phyloP scores from a whole-genome alignment of 768 basidiomycete genomes.

The Mrakia frigida region DNA sequence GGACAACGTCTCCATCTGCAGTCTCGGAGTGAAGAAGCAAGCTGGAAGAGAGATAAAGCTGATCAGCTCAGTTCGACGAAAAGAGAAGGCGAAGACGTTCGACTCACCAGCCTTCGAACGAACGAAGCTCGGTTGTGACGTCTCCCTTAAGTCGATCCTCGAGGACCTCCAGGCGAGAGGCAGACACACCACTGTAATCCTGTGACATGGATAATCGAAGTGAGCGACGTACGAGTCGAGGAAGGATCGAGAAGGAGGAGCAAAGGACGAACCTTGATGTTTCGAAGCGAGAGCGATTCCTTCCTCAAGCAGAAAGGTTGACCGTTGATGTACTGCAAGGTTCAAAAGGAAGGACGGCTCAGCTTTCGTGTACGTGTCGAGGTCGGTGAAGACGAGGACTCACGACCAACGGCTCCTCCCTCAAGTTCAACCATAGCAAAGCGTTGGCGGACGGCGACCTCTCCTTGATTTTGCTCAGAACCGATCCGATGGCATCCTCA shows the following conservation, averaged over 20 bases:
- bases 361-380: too few species aligned
- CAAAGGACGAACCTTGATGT: constrained; percentile 68
- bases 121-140: constrained; percentile 70
- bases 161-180: constrained; percentile 76
- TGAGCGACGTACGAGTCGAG: background rate
- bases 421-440: constrained; percentile 85
- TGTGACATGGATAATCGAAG: background rate
- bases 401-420: constrained; percentile 54
- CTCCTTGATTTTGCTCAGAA: constrained; percentile 59
- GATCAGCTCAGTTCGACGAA: background rate
- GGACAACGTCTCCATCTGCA: constrained; percentile 76
- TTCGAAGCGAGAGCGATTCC: constrained; percentile 78
- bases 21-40: constrained; percentile 86
- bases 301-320: constrained; percentile 79
- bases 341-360: too few species aligned
- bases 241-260: background rate
- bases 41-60: constrained; percentile 44
- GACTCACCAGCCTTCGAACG: constrained; percentile 73
- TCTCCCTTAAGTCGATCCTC: constrained; percentile 87
- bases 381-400: background rate
- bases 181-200: constrained; percentile 92
- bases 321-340: constrained; percentile 82
- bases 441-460: constrained; percentile 58
- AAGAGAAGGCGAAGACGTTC: background rate
- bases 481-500: constrained; percentile 74